Percentiles rank a stretch among this genome's conserved stretches.
These are phyloP conservation scores for Candida sanyaensis DNA, from an alignment of 1,139 yeast species.

Conservation along the genomic window DNA sequence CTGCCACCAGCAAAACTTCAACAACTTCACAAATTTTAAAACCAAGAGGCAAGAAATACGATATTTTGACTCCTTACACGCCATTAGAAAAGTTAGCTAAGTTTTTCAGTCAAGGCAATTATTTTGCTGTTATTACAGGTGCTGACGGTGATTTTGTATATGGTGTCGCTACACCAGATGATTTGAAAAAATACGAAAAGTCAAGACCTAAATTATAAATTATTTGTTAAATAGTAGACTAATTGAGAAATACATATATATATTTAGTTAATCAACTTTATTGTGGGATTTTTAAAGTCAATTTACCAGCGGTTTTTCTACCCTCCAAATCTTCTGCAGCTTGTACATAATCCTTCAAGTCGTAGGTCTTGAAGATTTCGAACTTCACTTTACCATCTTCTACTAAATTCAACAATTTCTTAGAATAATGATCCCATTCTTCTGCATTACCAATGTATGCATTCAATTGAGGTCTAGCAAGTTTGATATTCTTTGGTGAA, in stretches of 20 bases:
- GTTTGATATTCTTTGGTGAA: conserved; percentile 59
- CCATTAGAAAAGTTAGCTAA: conserved; percentile 57
- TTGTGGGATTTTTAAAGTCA: conserved; percentile 59
- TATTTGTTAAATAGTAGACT: not conserved
- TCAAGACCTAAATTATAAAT: conserved; percentile 50
- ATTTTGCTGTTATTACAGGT: conserved; percentile 62
- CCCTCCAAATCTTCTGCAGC: conserved; percentile 72
- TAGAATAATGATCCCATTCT: conserved; percentile 60
- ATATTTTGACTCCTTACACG: conserved; percentile 55
- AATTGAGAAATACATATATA: not conserved
- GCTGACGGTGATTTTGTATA: conserved; percentile 55
- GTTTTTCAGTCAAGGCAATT: conserved; percentile 53
- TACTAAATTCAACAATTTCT: conserved; percentile 45
- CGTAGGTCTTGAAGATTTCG: conserved; percentile 54
- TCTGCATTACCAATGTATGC: conserved; percentile 54
- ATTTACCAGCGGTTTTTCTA: conserved; percentile 80
- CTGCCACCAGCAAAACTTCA: conserved; percentile 6
- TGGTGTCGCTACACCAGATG: conserved; percentile 69
- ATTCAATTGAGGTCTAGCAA: conserved; percentile 64
- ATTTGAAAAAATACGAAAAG: conserved; percentile 52
- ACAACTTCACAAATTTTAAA: conserved; percentile 30
- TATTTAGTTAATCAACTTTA: conserved; percentile 14
- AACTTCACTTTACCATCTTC: conserved; percentile 53
- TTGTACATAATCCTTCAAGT: conserved; percentile 60
- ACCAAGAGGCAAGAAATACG: conserved; percentile 34